phyloP scores from a whole-genome alignment of 2,329 filamentous ascomycete genomes.

The Exophiala sp. region DNA sequence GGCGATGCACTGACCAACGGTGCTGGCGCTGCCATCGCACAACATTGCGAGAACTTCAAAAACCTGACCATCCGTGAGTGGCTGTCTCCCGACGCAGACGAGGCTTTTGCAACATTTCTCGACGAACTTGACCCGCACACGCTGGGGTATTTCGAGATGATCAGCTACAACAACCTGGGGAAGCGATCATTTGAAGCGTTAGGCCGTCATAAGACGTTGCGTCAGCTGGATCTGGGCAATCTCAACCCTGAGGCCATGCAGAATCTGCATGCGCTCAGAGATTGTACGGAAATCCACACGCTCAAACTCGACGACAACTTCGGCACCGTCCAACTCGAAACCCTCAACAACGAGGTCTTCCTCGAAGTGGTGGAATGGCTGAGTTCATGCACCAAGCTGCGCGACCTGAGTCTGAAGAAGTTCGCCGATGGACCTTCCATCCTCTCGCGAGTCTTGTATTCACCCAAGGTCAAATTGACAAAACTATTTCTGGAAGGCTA shows the following conservation, averaged over 20 bases:
- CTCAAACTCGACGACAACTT: conserved; percentile 46
- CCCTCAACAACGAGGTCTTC: conserved; percentile 49
- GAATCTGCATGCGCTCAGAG: conserved; percentile 45
- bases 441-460: conserved; percentile 30
- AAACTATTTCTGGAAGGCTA: conserved; percentile 32
- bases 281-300: conserved; percentile 45
- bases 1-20: conserved; percentile 54
- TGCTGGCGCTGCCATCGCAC: conserved; percentile 49
- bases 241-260: conserved; percentile 46
- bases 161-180: conserved; percentile 52
- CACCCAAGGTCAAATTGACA: conserved; percentile 30
- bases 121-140: conserved; percentile 51
- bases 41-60: conserved; percentile 56
- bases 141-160: conserved; percentile 54
- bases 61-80: conserved; percentile 55
- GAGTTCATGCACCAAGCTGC: conserved; percentile 47
- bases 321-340: conserved; percentile 44
- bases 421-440: conserved; percentile 47
- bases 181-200: conserved; percentile 51
- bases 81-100: conserved; percentile 47
- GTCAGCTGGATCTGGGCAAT: conserved; percentile 46
- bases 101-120: conserved; percentile 55
- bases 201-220: conserved; percentile 48
- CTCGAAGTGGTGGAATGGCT: conserved; percentile 51
- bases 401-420: conserved; percentile 46